phyloP scores from a whole-genome alignment of 1,284 basidiomycete genomes.

The Irpex sp. region DNA sequence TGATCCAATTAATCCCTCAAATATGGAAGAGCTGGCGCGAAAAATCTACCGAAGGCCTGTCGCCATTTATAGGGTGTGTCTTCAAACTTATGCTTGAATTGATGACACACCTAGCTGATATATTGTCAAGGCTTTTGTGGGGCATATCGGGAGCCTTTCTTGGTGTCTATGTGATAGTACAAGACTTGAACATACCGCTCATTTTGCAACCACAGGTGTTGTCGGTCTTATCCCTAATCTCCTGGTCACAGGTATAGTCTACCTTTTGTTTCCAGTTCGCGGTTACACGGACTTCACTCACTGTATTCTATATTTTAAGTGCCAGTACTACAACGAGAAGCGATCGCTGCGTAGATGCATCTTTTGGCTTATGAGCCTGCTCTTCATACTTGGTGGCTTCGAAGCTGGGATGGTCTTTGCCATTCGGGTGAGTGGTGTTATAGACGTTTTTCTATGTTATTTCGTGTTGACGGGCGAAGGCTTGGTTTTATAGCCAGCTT shows the following conservation, averaged over 20 bases:
- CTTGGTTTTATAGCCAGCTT: slow-evolving; percentile 30
- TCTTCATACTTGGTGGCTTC: slow-evolving; percentile 49
- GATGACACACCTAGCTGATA: background rate
- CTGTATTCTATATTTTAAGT: slow-evolving; percentile 35
- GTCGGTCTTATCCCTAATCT: slow-evolving; percentile 54
- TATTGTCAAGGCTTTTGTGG: slow-evolving; percentile 55
- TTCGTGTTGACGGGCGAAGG: background rate
- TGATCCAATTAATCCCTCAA: slow-evolving; percentile 70
- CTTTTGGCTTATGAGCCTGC: slow-evolving; percentile 31
- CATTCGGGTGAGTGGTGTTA: slow-evolving; percentile 36
- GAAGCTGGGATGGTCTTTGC: slow-evolving; percentile 62
- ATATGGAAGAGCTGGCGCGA: slow-evolving; percentile 72
- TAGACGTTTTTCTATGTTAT: slow-evolving; percentile 13
- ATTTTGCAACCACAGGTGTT: slow-evolving; percentile 77
- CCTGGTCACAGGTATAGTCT: slow-evolving; percentile 57
- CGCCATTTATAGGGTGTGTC: slow-evolving; percentile 62
- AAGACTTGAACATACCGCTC: slow-evolving; percentile 71
- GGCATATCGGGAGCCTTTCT: slow-evolving; percentile 58
- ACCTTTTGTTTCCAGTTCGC: no score
- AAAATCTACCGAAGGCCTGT: slow-evolving; percentile 73
- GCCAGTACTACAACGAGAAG: slow-evolving; percentile 53
- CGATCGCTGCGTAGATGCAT: slow-evolving; percentile 31
- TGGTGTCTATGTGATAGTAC: slow-evolving; percentile 68
- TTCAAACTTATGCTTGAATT: background rate
- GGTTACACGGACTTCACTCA: background rate